Evolutionary conservation across 108 stramenopile species (phyloP), one percentile per base, ranked within the genome.

Genomic region (Bacterosira constricta): DNA sequence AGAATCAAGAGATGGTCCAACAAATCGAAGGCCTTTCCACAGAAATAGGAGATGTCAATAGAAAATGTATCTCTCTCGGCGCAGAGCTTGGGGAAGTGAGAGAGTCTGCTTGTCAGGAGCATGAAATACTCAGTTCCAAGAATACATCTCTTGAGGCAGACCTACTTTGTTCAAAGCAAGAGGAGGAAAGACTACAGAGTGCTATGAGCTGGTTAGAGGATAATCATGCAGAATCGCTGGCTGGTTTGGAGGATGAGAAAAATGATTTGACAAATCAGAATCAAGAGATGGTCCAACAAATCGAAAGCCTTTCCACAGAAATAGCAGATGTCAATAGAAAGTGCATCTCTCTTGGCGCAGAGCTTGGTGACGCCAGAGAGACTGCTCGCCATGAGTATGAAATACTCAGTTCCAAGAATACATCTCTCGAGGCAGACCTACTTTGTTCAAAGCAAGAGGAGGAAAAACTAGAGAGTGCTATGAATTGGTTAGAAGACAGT

Each of bases 171-270:
- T 4, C 41, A 42, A 37, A 34, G 35, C 55, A 56, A 20, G 55
- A 56, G 17, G 55, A 21, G 34, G 55, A 34, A n/a, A 56, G 32
- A 20, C 55, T 56, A 7, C n/a, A 32, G 10, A 18, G 32, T 56
- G 55, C 34, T 20, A 34, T 56, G 36, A 32, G 7, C 32, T 56
- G n/a, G 34, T 36, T 36, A 9, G 20, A 56, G 17, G n/a, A 20
- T 17, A 56, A 32, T 32, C 15, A 56, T 32, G 34, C 55, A 35
- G 55, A 56, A 32, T 8, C 15, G 37, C 32, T 37, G n/a, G 17
- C 36, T 37, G 15, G 20, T 37, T 56, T 56, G 55, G 55, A 56
- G 55, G 37, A 36, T 1, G 55, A 56, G 0, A 56, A 56, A 8
- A 32, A 12, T 36, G 55, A 6, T 17, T 32, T 56, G 55, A n/a